Conservation (phyloP, 1,284 basidiomycete genomes). For the Heterobasidion occidentale region DNA sequence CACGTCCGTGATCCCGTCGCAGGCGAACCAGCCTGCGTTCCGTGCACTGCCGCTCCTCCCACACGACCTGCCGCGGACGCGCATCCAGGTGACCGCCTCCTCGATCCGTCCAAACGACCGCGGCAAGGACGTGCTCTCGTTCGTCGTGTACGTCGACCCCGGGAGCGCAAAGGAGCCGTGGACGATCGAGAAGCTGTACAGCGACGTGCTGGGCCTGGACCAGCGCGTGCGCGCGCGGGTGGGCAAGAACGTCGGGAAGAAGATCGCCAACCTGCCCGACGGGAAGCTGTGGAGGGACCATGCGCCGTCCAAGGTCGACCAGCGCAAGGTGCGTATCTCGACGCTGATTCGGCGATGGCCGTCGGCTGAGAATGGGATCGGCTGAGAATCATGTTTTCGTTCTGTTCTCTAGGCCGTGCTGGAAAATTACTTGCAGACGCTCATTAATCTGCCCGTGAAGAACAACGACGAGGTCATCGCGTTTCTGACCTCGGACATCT, state of each 20-base stretch:
- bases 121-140: constrained; percentile 81
- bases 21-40: constrained; percentile 32
- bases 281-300: constrained; percentile 94
- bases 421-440: constrained; percentile 82
- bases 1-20: constrained; percentile 6
- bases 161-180: constrained; percentile 67
- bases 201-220: constrained; percentile 84
- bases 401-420: constrained; percentile 52
- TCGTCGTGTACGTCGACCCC: constrained; percentile 64
- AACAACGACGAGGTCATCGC: constrained; percentile 87
- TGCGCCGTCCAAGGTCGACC: constrained; percentile 93
- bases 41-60: constrained; percentile 65
- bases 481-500: constrained; percentile 87
- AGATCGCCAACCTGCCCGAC: constrained; percentile 80
- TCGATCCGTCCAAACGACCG: constrained; percentile 80
- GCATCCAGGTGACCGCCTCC: constrained; percentile 59
- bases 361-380: too few species aligned
- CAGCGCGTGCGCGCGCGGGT: constrained; percentile 57
- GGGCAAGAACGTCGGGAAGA: constrained; percentile 66
- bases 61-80: constrained; percentile 59
- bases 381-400: not conserved
- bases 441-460: constrained; percentile 78
- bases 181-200: constrained; percentile 92
- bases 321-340: constrained; percentile 66
- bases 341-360: constrained; percentile 1